A percentile compares a stretch with the other conserved stretches of the same genome.
Evolutionary conservation across 345 rosid species (phyloP).

Genomic region (Sonneratia alba): DNA sequence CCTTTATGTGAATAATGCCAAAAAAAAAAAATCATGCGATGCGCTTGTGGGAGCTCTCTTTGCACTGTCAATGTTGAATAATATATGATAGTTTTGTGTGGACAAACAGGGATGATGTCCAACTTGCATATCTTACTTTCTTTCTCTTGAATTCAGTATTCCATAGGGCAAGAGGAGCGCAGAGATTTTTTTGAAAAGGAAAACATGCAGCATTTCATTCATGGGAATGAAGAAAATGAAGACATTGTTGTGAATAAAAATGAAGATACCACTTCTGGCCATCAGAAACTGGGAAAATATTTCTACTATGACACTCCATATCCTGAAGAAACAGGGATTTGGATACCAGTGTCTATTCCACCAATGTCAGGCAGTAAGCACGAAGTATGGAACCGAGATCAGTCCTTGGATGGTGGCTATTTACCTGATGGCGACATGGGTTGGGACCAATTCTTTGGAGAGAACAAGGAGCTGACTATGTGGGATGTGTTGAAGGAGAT

Average conservation of each 20-base stretch:
- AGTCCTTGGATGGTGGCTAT: slow-evolving; percentile 59
- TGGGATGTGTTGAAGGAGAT: slow-evolving; percentile 88
- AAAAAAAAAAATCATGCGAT: too few relatives aligned
- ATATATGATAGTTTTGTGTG: not conserved
- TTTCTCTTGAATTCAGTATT: not conserved
- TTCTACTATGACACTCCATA: slow-evolving; percentile 72
- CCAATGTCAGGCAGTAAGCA: slow-evolving; percentile 45
- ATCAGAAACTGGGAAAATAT: slow-evolving; percentile 37
- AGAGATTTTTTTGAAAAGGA: not conserved
- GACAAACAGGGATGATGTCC: not conserved
- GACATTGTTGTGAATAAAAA: not conserved
- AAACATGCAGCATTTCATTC: not conserved
- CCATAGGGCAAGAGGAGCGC: not conserved
- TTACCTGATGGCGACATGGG: slow-evolving; percentile 93
- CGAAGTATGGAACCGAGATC: slow-evolving; percentile 13
- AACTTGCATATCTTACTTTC: not conserved
- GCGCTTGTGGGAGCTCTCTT: too few relatives aligned
- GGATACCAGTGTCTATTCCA: slow-evolving; percentile 98
- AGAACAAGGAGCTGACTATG: slow-evolving; percentile 81
- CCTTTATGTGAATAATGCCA: too few relatives aligned
- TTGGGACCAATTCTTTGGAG: slow-evolving; percentile 47
- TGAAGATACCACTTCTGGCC: not conserved
- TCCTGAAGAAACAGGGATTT: slow-evolving; percentile 78
- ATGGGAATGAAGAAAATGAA: not conserved
- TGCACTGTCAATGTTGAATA: not conserved